Base-by-base conservation (phyloP, 1,139 yeast genomes). In the Taphrina communis region DNA sequence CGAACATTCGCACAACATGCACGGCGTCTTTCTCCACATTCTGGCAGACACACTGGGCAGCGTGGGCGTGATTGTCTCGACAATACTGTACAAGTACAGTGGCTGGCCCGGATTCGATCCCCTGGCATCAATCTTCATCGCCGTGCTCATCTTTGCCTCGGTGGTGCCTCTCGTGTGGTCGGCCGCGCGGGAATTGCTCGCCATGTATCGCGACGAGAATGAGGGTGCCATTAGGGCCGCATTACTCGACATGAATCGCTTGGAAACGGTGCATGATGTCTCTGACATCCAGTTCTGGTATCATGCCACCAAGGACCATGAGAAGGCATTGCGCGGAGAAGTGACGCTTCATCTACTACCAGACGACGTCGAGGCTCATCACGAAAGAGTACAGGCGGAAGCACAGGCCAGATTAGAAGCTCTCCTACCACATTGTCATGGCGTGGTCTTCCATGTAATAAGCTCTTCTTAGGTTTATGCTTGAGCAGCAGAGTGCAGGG, bases 31-130 rank as follows among this genome's bases (percentile, higher is more conserved):
- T 74, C 80, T 94, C 56, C 99, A 94, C 75, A 90, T 94, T 56
- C 78, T 94, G 61, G 99, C 99, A 0, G 99, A 94, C 75, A 94
- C 99, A 0, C 80, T 95, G 44, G 99, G 99, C 0, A 93, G 98
- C 0, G 96, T 92, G 0, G 98, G 99, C 6, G 99, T 95, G 36
- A 94, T 95, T 14, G 78, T 90, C 0, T 92, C 98, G 0, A 94
- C 99, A 0, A 72, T 83, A 38, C 80, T 84, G 67, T 81, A 86
- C 1, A 72, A 77, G 57, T 76, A 77, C 67, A 78, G 79, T 71
- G 80, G 81, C 53, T 82, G 83, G 83, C 81, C 84, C 51, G 89
- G 90, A 0, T 90, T 90, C 76, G 99, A 94, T 76, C 97, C 99
- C 0, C 78, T 94, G 21, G 97, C 98, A 0, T 93, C 98, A 0